Evolutionary conservation across 2,329 filamentous ascomycete species (phyloP), one percentile per base, ranked within the genome.

Genomic region (Emergomyces orientalis): DNA sequence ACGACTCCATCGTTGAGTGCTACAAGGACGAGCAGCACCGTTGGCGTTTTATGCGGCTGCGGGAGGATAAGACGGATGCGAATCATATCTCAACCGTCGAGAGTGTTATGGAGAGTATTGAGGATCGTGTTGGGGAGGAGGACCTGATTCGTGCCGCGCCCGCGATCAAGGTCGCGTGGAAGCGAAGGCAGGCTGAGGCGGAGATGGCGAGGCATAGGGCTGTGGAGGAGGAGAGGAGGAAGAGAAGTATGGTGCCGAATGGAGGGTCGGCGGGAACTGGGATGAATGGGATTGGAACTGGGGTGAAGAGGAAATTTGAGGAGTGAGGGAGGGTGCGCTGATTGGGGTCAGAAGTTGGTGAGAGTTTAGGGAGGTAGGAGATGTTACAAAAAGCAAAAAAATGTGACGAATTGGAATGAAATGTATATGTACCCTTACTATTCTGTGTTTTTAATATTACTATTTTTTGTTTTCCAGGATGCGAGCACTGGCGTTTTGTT

Each of bases 1-100:
- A 96, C 71, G 88, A 93, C 66, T 83, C 89, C 60, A 89, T 99
- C 64, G 88, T 97, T 62, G 94, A 99, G 77, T 97, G 91, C 73
- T 91, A 86, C 71, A 86, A 91, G 76, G 91, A 96, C 71, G 80
- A 85, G 1, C 75, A 86, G 63, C 84, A 84, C 22, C 80, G 87
- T 27, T 99, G 94, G 94, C 86, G 91, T 63, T 90, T 90, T 74
- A 88, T 94, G 69, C 86, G 92, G 37, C 93, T 97, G 75, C 84
- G 94, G 60, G 92, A 97, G 71, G 94, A 99, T 76, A 99, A 99
- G 78, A 80, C 81, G 34, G 88, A 96, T 68, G 91, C 90, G 0
- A 99, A 99, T 71, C 92, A 97, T 75, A 88, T 89, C 64, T 86
- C 80, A 22, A 93, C 90, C 0, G 90, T 97, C 1, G 81, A 86